Conservation (phyloP, 2,329 filamentous ascomycete genomes). For the Aspergillus transmontanensis region DNA sequence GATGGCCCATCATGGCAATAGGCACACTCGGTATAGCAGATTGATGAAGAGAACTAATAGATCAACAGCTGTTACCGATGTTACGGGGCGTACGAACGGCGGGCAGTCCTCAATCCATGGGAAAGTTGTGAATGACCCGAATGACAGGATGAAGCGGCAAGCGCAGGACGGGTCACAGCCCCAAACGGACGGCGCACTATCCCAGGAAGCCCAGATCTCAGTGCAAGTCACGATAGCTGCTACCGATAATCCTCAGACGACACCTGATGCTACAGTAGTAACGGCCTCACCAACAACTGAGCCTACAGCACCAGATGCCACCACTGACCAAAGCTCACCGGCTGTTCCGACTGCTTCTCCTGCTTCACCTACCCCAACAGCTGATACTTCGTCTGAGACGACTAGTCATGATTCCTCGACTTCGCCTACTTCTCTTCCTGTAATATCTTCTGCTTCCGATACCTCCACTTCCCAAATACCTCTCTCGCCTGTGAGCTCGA, state of each 20-base stretch:
- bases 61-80: slow-evolving; percentile 3
- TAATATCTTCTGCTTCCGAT: slow-evolving; percentile 3
- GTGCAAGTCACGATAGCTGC: slow-evolving; percentile 3
- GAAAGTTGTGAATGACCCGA: background rate
- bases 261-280: slow-evolving; percentile 3
- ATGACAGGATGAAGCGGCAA: background rate
- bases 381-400: slow-evolving; percentile 3
- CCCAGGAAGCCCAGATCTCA: slow-evolving; percentile 1
- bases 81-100: background rate
- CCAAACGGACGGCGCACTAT: background rate
- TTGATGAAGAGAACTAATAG: slow-evolving; percentile 15
- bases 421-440: slow-evolving; percentile 1
- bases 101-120: background rate
- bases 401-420: slow-evolving; percentile 3
- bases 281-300: slow-evolving; percentile 7
- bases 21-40: slow-evolving; percentile 17
- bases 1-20: slow-evolving; percentile 24
- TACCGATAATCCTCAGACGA: background rate
- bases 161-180: background rate
- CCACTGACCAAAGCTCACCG: slow-evolving; percentile 4
- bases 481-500: slow-evolving; percentile 4
- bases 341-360: slow-evolving; percentile 15
- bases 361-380: slow-evolving; percentile 14
- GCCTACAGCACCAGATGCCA: slow-evolving; percentile 1
- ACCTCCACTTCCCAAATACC: background rate